Conservation (phyloP, 306 rosid species). For the Vigna reflexopilosa region DNA sequence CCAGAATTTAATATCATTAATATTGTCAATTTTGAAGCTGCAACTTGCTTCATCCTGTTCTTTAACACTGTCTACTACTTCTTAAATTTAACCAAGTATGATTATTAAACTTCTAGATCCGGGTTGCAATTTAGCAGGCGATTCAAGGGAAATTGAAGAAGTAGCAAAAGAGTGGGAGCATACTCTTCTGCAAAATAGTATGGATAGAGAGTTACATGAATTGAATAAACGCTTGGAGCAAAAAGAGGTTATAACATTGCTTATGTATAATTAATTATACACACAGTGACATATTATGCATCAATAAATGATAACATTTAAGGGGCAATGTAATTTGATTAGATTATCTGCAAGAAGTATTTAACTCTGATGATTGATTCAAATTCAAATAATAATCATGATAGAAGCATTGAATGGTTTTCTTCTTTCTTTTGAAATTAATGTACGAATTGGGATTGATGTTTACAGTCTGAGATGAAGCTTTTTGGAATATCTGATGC, state of each 20-base stretch:
- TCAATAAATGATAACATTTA: not conserved
- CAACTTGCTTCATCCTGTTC: conserved; percentile 23
- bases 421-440: conserved; percentile 18
- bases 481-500: conserved; percentile 76
- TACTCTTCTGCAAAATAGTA: conserved; percentile 82
- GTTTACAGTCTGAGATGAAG: conserved; percentile 87
- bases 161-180: conserved; percentile 97
- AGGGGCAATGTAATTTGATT: conserved; percentile 5
- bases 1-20: conserved; percentile 28
- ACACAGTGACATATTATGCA: conserved; percentile 15
- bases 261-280: conserved; percentile 28
- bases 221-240: conserved; percentile 89
- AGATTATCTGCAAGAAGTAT: conserved; percentile 9
- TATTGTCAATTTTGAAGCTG: conserved; percentile 13
- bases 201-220: conserved; percentile 93
- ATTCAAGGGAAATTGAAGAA: conserved; percentile 86
- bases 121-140: conserved; percentile 61
- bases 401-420: conserved; percentile 36
- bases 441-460: conserved; percentile 33
- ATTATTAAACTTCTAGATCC: conserved; percentile 36
- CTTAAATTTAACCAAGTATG: conserved; percentile 34
- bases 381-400: conserved; percentile 19
- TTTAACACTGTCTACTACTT: conserved; percentile 9
- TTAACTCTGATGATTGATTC: conserved; percentile 17
- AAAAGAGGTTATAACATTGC: conserved; percentile 70